Evolutionary conservation across 1,284 basidiomycete genomes (phyloP), one percentile per base, ranked within the genome.

Genomic region (Mycena sp.): DNA sequence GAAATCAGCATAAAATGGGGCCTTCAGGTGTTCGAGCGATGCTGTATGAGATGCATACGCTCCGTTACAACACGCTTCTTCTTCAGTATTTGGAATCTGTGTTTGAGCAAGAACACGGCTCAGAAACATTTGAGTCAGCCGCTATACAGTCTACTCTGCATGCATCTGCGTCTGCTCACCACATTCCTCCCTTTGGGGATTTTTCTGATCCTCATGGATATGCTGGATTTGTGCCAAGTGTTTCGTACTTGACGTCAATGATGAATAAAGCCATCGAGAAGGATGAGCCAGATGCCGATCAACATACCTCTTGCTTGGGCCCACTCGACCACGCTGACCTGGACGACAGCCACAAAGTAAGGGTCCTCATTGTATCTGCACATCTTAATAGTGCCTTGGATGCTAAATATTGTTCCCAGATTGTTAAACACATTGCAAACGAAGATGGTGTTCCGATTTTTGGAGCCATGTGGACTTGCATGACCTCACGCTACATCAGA

Each of bases 1-100:
- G 46, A 3, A 63, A 63, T 38, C 61, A 63, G 44, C 61, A 63
- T 40, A 63, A 63, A 30, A 63, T 63, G 55, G 61, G 61, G 0
- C 61, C 54, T 19, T 29, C 10, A 11, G 61, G 61, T 32, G 61
- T 63, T 40, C 48, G 43, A 14, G 44, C 56, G 3, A 23, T 63
- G 5, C 37, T 58, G 6, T 21, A 37, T 1, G 48, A 63, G 43
- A 19, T 29, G 29, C 61, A 63, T 28, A 63, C 61, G 2, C 48
- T 28, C 3, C 48, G 61, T 2, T 58, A 53, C 50, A 54, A 30
- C 6, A 35, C 21, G 16, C 29, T 58, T 0, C 56, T 46, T 12
- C 10, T 14, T 1, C 55, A 63, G 28, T 61, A 61, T 50, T 41
- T 55, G 16, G 60, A 61, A 21, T 29, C 44, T 26, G 21, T 56